Evolutionary conservation across 495 filamentous ascomycete species (phyloP).

Genomic region (Lasiosphaeria ovina): DNA sequence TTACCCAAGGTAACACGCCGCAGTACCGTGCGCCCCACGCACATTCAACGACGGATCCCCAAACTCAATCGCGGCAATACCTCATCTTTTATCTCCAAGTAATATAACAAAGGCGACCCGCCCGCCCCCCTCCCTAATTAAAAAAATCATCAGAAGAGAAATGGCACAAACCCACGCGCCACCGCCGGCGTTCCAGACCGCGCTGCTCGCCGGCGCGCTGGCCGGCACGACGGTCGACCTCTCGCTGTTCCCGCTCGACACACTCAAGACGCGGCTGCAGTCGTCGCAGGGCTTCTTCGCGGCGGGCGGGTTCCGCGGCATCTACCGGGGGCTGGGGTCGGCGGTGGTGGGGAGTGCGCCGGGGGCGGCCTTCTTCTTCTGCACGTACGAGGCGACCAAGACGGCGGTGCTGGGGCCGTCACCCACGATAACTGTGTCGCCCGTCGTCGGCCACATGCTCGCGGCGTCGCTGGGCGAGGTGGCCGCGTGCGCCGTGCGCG

Average conservation of each 20-base stretch:
- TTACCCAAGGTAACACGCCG: too few species aligned
- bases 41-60: not conserved
- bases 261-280: constrained; percentile 90
- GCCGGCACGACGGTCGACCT: constrained; percentile 89
- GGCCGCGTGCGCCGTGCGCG: constrained; percentile 86
- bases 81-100: too few species aligned
- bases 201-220: constrained; percentile 68
- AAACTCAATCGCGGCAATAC: not conserved
- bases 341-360: constrained; percentile 89
- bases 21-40: not conserved
- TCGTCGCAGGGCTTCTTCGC: constrained; percentile 75
- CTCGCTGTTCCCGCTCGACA: constrained; percentile 88
- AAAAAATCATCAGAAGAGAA: too few species aligned
- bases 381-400: constrained; percentile 88
- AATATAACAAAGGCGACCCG: too few species aligned
- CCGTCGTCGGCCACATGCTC: constrained; percentile 62
- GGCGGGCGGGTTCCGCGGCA: constrained; percentile 70
- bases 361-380: constrained; percentile 97
- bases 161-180: too few species aligned
- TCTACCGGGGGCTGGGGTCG: constrained; percentile 68
- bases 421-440: constrained; percentile 27
- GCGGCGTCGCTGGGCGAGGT: constrained; percentile 90
- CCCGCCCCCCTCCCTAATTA: not conserved
- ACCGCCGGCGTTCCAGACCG: constrained; percentile 48
- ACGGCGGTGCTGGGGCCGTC: constrained; percentile 40